Evolutionary conservation across 768 basidiomycete genomes (phyloP), one percentile per base, ranked within the genome.

Genomic region (Calocybe cyanea): DNA sequence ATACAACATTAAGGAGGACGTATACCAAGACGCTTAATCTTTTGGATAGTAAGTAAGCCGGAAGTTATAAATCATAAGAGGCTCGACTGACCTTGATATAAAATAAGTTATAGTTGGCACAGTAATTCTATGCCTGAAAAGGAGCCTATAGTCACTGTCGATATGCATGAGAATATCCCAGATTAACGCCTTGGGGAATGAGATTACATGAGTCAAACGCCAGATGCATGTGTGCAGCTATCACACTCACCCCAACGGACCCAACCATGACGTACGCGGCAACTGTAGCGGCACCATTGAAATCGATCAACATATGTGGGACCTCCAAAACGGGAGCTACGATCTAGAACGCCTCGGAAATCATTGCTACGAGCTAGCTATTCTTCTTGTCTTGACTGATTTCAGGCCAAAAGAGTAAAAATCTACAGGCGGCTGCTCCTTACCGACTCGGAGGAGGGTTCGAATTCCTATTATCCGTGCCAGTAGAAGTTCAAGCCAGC

Each of bases 81-180:
- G 1, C 25, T 35, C 13, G 5, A 8, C 37, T 42, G 39, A 64
- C 68, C 66, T 66, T 2, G 65, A 64, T 14, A 66, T 14, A 35
- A 65, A 54, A 45, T 68, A 70, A 0, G 56, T 38, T 10, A 58
- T 28, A 7, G 58, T 58, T 19, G 60, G 55, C 9, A 56, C 3
- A 23, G 57, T 24, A 21, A 58, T 35, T 31, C 45, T 25, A 44
- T 41, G 24, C 36, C 43, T 51, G 37, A 49, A 56, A 9, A 62
- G n/a, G 6, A 68, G 48, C 14, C 41, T 45, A 8, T 57, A 57
- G 30, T 68, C 65, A 2, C 58, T 54, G 24, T 53, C 51, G 7
- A 65, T 25, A 21, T 58, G 57, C 3, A 55, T 39, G 4, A 65
- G 52, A n/a, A 65, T 56, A 45, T 68, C 66, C 67, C 67, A 70